Conservation (phyloP, 768 basidiomycete genomes). For the Amanita phalloides region DNA sequence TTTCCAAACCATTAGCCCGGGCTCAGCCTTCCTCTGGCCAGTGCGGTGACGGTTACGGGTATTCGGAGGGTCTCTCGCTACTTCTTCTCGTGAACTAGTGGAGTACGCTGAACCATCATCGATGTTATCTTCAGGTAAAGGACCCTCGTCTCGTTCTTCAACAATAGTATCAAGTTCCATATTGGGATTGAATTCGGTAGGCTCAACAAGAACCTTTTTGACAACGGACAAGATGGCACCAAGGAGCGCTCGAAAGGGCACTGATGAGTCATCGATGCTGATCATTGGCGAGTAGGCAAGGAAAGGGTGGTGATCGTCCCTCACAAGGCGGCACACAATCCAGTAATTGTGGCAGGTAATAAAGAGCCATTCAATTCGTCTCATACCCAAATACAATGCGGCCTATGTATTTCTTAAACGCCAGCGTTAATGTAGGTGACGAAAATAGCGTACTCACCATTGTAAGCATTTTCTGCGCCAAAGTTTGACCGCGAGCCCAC, state of each 20-base stretch:
- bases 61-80: background rate
- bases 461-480: constrained; percentile 7
- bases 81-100: constrained; percentile 6
- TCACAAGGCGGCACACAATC: constrained; percentile 15
- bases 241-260: constrained; percentile 12
- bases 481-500: constrained; percentile 6
- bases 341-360: constrained; percentile 13
- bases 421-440: constrained; percentile 4
- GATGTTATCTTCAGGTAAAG: constrained; percentile 10
- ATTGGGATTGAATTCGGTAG: constrained; percentile 8
- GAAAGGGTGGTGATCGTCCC: constrained; percentile 10
- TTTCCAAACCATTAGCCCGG: constrained; percentile 8
- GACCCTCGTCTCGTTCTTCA: constrained; percentile 10
- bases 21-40: background rate
- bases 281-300: constrained; percentile 14
- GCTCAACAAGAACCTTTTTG: constrained; percentile 7
- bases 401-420: constrained; percentile 6
- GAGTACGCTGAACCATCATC: constrained; percentile 10
- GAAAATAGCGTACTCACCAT: constrained; percentile 7
- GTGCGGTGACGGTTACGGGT: constrained; percentile 6
- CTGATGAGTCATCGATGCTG: constrained; percentile 11
- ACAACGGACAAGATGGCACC: constrained; percentile 12
- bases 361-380: constrained; percentile 12
- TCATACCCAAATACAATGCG: constrained; percentile 11
- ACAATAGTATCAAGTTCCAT: constrained; percentile 11